These are phyloP conservation scores for Puccinia horiana DNA, from an alignment of 1,284 basidiomycete genomes.

Conservation along the genomic window DNA sequence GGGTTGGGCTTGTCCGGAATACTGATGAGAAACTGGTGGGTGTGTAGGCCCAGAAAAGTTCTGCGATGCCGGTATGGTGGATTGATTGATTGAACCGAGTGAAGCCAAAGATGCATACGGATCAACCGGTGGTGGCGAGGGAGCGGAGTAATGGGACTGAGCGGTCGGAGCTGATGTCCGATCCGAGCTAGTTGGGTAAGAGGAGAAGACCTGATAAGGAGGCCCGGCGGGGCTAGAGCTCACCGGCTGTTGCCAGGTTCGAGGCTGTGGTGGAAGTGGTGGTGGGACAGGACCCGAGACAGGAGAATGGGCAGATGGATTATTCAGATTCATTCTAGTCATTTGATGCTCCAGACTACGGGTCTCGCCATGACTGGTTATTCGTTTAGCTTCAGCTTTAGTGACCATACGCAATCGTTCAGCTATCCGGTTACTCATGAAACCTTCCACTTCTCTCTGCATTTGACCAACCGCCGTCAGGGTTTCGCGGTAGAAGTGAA, in stretches of 20 bases:
- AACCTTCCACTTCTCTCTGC: conserved; percentile 76
- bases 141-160: conserved; percentile 38
- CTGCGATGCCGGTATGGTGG: conserved; percentile 1
- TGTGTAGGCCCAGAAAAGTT: conserved; percentile 19
- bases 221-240: conserved; percentile 34
- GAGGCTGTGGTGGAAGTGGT: conserved; percentile 50
- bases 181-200: conserved; percentile 24
- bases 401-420: conserved; percentile 67
- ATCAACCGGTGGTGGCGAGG: conserved; percentile 24
- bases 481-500: conserved; percentile 20
- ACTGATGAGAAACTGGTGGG: conserved; percentile 42
- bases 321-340: conserved; percentile 47
- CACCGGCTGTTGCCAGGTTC: conserved; percentile 39
- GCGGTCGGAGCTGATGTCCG: not conserved
- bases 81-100: conserved; percentile 18
- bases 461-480: conserved; percentile 46
- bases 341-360: conserved; percentile 49
- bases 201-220: conserved; percentile 22
- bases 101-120: conserved; percentile 6
- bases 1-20: conserved; percentile 51
- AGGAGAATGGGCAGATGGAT: conserved; percentile 42
- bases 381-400: conserved; percentile 67
- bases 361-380: conserved; percentile 41
- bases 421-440: conserved; percentile 79
- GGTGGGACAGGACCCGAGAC: conserved; percentile 29